Conservation (phyloP, 208 protist genomes). For the Leptomonas seymouri region DNA sequence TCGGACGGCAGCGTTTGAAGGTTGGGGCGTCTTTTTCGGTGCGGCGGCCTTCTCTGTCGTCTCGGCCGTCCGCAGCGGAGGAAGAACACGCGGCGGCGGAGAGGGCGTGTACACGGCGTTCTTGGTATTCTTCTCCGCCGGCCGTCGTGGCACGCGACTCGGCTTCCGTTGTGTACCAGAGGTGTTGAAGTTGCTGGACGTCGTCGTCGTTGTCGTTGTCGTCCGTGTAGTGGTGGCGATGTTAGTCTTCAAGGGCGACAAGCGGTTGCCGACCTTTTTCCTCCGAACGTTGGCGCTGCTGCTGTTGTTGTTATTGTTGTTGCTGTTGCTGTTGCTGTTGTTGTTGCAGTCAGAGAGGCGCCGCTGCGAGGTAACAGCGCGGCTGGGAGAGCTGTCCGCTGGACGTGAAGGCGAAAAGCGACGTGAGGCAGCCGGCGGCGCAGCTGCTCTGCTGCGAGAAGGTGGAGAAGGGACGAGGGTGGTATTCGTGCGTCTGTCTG, state of each 20-base stretch:
- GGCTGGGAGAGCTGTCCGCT: conserved; percentile 14
- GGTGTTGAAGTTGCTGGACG: background rate
- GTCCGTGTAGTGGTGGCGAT: background rate
- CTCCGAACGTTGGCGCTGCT: conserved; percentile 12
- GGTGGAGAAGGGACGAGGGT: conserved; percentile 2
- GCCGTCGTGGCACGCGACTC: conserved; percentile 3
- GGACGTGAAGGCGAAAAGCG: conserved; percentile 9
- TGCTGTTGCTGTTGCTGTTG: background rate
- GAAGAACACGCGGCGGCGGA: conserved; percentile 25
- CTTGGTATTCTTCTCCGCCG: conserved; percentile 4
- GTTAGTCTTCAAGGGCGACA: conserved; percentile 13
- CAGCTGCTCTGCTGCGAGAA: conserved; percentile 3
- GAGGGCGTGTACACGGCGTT: background rate
- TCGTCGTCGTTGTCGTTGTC: background rate
- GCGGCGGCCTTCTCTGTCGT: background rate
- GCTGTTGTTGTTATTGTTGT: background rate
- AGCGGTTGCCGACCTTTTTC: conserved; percentile 2
- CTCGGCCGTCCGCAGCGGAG: conserved; percentile 22
- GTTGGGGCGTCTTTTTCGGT: background rate
- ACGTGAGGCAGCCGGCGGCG: conserved; percentile 18
- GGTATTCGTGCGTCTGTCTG: background rate
- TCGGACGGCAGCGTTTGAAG: background rate
- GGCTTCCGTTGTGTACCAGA: background rate
- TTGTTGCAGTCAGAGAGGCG: conserved; percentile 10
- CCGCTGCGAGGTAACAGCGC: conserved; percentile 12